These are phyloP conservation scores for Neoboletus subvelutipes DNA, from an alignment of 768 basidiomycete species.

Conservation along the genomic window DNA sequence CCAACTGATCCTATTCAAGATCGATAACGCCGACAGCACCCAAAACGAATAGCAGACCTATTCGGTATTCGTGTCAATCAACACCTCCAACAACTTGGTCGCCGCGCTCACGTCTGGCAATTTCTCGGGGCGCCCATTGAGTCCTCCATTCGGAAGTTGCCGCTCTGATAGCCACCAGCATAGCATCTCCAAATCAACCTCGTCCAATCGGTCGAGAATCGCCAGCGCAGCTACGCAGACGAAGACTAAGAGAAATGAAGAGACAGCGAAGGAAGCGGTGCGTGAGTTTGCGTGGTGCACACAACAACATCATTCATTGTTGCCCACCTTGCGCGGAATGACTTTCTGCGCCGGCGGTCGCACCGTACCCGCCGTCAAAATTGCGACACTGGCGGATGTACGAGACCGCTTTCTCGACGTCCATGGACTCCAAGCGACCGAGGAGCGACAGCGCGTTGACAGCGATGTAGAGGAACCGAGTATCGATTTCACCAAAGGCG, in stretches of 20 bases:
- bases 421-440: conserved; percentile 66
- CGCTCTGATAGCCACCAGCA: conserved; percentile 94
- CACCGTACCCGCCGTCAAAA: conserved; percentile 96
- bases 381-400: conserved; percentile 83
- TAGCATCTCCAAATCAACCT: conserved; percentile 74
- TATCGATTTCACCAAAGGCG: conserved; percentile 87
- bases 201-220: conserved; percentile 81
- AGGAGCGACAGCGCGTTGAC: conserved; percentile 80
- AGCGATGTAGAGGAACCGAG: conserved; percentile 89
- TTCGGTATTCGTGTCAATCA: background rate
- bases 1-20: conserved; percentile 80
- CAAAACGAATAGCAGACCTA: conserved; percentile 94
- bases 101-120: conserved; percentile 82
- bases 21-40: conserved; percentile 87
- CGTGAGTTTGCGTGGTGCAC: background rate
- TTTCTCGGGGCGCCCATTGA: conserved; percentile 98
- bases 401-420: conserved; percentile 61
- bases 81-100: background rate
- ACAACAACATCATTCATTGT: too few relatives aligned
- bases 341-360: conserved; percentile 80
- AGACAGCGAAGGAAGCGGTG: background rate
- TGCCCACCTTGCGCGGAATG: conserved; percentile 84
- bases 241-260: conserved; percentile 62
- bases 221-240: conserved; percentile 87
- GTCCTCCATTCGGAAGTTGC: conserved; percentile 88